phyloP scores from a whole-genome alignment of 768 basidiomycete species.

The Strobilomyces echinocephalus region DNA sequence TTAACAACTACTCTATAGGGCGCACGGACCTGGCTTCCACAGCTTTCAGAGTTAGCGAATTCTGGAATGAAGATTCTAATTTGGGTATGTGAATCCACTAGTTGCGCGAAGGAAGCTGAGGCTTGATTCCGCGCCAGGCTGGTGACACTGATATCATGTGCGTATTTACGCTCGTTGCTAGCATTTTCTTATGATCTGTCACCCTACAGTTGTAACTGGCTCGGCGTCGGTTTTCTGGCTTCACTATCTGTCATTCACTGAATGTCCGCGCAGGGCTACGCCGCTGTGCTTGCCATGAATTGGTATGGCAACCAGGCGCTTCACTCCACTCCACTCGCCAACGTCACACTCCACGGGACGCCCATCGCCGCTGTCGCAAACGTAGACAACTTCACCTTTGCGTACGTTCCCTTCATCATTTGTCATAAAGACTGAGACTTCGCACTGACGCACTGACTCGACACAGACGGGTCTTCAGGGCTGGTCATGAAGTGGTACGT shows the following conservation, averaged over 20 bases:
- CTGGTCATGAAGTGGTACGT: slow-evolving; percentile 18
- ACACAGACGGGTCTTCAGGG: slow-evolving; percentile 16
- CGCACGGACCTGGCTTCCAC: slow-evolving; percentile 35
- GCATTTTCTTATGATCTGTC: background rate
- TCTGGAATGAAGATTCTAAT: slow-evolving; percentile 36
- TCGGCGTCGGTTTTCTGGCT: slow-evolving; percentile 28
- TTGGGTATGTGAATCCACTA: slow-evolving; percentile 29
- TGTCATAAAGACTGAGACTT: no score
- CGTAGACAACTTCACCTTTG: slow-evolving; percentile 63
- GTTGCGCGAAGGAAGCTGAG: background rate
- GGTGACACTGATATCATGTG: slow-evolving; percentile 28
- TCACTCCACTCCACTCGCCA: slow-evolving; percentile 39
- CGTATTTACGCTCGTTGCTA: background rate
- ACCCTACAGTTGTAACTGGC: slow-evolving; percentile 16
- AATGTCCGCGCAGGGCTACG: slow-evolving; percentile 23
- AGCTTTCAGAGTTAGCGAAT: slow-evolving; percentile 34
- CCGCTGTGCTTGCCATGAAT: slow-evolving; percentile 40
- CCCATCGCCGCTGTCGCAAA: slow-evolving; percentile 58
- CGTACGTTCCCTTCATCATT: slow-evolving; percentile 38
- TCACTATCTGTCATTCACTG: background rate
- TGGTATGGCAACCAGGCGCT: slow-evolving; percentile 43
- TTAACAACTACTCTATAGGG: slow-evolving; percentile 15
- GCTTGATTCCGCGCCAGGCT: slow-evolving; percentile 10
- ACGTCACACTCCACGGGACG: slow-evolving; percentile 52
- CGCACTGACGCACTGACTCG: background rate